phyloP scores from a whole-genome alignment of 257 asterid genomes.

The Leonotis leonurus region DNA sequence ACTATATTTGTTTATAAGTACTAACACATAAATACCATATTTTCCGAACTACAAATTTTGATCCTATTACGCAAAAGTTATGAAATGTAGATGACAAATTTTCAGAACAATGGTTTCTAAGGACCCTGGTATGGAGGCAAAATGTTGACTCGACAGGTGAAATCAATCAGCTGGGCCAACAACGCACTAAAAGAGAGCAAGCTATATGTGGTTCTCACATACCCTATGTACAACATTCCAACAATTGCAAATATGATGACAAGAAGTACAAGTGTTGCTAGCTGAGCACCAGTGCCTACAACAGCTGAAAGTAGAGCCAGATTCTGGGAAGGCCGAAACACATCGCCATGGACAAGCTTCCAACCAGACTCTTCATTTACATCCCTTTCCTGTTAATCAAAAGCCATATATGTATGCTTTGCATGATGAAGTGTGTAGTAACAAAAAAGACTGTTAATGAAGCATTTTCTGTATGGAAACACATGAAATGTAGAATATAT shows the following conservation, averaged over 20 bases:
- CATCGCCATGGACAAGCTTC: constrained; percentile 96
- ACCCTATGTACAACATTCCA: constrained; percentile 85
- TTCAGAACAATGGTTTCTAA: not conserved
- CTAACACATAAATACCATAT: not conserved
- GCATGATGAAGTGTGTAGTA: not conserved
- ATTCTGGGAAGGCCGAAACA: constrained; percentile 66
- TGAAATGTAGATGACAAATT: not conserved
- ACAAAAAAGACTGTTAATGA: not conserved
- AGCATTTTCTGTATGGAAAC: not conserved
- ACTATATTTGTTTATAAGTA: not conserved
- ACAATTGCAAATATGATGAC: constrained; percentile 64
- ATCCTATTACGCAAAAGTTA: not conserved
- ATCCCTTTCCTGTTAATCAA: constrained; percentile 59
- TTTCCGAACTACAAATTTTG: not conserved
- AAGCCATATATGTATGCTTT: constrained; percentile 6
- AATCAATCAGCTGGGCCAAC: constrained; percentile 1
- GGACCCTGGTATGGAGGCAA: not conserved
- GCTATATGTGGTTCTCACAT: constrained; percentile 16
- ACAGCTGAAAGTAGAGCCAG: constrained; percentile 71
- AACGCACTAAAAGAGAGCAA: constrained; percentile 7
- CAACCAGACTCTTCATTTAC: constrained; percentile 88
- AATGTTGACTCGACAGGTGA: not conserved
- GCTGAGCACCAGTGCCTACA: constrained; percentile 92
- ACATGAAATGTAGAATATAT: constrained; percentile 8
- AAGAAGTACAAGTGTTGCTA: constrained; percentile 61